These are phyloP conservation scores for Candida andamanensis DNA, from an alignment of 805 yeast genomes.

Conservation along the genomic window DNA sequence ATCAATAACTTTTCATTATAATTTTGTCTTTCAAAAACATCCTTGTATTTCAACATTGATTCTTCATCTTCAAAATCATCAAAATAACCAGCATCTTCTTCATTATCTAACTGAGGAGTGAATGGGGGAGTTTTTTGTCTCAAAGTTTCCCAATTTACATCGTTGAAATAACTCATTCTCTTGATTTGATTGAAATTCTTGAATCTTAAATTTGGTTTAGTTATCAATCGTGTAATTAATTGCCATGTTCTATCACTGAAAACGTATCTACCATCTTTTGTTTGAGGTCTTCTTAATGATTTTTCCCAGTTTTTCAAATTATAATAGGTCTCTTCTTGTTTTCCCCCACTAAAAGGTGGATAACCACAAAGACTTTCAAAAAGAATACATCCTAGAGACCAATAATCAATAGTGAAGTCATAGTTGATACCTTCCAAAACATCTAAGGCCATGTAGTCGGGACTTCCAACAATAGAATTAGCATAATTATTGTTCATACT, in stretches of 20 bases:
- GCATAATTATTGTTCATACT: conserved; percentile 59
- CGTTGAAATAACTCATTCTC: conserved; percentile 75
- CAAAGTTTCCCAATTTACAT: conserved; percentile 70
- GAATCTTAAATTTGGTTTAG: conserved; percentile 70
- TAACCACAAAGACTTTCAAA: conserved; percentile 95
- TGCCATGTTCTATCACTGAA: conserved; percentile 97
- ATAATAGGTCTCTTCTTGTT: conserved; percentile 90
- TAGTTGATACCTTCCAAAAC: conserved; percentile 91
- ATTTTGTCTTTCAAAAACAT: conserved; percentile 87
- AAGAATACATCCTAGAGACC: conserved; percentile 97
- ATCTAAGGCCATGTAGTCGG: conserved; percentile 98
- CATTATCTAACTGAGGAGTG: conserved; percentile 93
- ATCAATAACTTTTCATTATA: conserved; percentile 79
- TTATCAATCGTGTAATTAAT: conserved; percentile 70
- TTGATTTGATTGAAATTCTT: conserved; percentile 78
- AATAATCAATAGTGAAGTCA: conserved; percentile 95
- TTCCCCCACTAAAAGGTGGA: conserved; percentile 94
- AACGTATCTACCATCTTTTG: conserved; percentile 85
- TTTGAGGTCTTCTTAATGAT: conserved; percentile 81
- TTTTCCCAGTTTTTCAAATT: conserved; percentile 91
- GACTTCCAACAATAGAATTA: conserved; percentile 94
- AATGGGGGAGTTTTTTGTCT: conserved; percentile 83
- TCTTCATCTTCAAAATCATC: conserved; percentile 96
- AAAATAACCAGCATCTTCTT: conserved; percentile 97
- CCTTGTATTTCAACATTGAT: conserved; percentile 96